A percentile compares a stretch with the other conserved stretches of the same genome.
Conservation (phyloP, 2,329 filamentous ascomycete genomes). For the Penicillium sp. region DNA sequence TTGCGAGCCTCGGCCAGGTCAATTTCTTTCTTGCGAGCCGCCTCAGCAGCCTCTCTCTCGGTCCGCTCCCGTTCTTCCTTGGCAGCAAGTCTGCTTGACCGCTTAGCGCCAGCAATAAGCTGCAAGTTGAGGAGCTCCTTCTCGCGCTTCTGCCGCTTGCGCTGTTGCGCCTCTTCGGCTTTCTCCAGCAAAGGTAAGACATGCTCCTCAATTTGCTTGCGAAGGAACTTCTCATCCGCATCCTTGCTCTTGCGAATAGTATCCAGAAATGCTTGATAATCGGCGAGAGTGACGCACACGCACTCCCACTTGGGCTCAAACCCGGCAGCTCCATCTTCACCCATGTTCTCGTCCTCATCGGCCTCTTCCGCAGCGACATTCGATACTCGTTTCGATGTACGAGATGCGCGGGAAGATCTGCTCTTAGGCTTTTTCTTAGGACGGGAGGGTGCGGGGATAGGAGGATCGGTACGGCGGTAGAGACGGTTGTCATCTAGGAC, state of each 20-base stretch:
- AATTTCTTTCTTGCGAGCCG: constrained; percentile 58
- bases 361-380: constrained; percentile 39
- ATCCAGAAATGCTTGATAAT: constrained; percentile 67
- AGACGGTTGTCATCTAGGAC: constrained; percentile 90
- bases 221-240: constrained; percentile 74
- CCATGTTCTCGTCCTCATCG: constrained; percentile 41
- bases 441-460: constrained; percentile 52
- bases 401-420: constrained; percentile 58
- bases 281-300: constrained; percentile 71
- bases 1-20: constrained; percentile 60
- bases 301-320: constrained; percentile 80
- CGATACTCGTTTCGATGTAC: constrained; percentile 64
- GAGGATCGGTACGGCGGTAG: constrained; percentile 78
- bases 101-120: constrained; percentile 87
- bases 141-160: constrained; percentile 68
- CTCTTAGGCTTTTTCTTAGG: constrained; percentile 60
- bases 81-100: constrained; percentile 80
- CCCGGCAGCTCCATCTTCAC: constrained; percentile 26
- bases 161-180: constrained; percentile 61
- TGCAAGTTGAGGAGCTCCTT: constrained; percentile 75
- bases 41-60: constrained; percentile 66
- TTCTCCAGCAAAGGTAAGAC: constrained; percentile 80
- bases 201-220: constrained; percentile 66
- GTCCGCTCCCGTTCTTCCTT: constrained; percentile 73
- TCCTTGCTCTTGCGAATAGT: constrained; percentile 72